Evolutionary conservation across 2,329 filamentous ascomycete genomes (phyloP), one percentile per base, ranked within the genome.

Genomic region (Aschersonia sp.): DNA sequence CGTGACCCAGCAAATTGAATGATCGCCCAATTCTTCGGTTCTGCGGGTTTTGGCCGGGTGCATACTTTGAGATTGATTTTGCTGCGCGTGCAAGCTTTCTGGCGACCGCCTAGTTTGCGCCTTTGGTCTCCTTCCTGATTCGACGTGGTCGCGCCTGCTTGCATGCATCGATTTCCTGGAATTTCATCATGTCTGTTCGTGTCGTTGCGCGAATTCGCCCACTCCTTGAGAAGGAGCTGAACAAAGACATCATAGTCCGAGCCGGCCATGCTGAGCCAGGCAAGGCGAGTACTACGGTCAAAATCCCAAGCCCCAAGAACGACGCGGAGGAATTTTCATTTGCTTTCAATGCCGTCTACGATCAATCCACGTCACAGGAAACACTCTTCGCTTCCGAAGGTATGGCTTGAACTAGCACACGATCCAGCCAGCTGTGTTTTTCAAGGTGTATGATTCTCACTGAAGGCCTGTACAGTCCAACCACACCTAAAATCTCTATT

Each of bases 301-400:
- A 85, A 63, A 94, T 97, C 58, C 90, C 90, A 4, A 96, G 88
- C 60, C 89, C 90, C 0, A 95, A 92, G 70, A 96, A 96, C 59
- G 85, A 87, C 54, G 72, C 76, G 29, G 90, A 97, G 66, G 85
- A 89, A 59, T 97, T 89, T 66, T 88, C 85, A 47, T 98, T 97
- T 63, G 79, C 89, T 46, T 97, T 97, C 73, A 94, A 92, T 71
- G 79, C 85, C 55, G 90, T 97, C 48, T 97, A 95, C 64, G 87
- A 87, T 59, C 78, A 83, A 57, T 65, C 75, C 37, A 83, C 85
- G 12, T 79, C 85, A 7, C 90, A 98, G 63, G 86, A 95, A 64
- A 77, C 85, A 53, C 68, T 98, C 49, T 98, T 94, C 63, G 85
- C 89, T 53, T 78, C 83, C 39, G 90, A 97, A 78, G 86, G 87